Evolutionary conservation across 768 basidiomycete genomes (phyloP), one percentile per base, ranked within the genome.

Genomic region (Sporobolomyces roseus): DNA sequence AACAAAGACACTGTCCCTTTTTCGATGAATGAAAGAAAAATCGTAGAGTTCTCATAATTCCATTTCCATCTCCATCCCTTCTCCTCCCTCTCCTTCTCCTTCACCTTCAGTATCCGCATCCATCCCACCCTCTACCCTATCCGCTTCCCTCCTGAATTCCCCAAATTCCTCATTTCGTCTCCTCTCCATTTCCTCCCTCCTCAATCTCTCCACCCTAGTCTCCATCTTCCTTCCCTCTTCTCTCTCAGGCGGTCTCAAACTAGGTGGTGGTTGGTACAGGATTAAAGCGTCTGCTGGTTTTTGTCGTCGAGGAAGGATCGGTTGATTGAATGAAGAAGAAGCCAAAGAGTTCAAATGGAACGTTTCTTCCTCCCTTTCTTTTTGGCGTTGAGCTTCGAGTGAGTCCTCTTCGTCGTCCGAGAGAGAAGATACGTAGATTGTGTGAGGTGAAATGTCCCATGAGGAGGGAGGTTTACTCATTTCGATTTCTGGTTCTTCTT

Each of bases 361-460:
- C 4, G 2, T 23, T 36, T 45, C 33, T 51, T 3, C 16, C 59
- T 33, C 54, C 16, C 41, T 36, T 19, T n/a, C n/a, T 19, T 30
- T 8, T 16, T 32, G 7, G 7, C 36, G 35, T 32, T 38, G 19
- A 17, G 27, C 25, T 30, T 53, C 52, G 14, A 4, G 5, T 14
- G 30, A 29, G 36, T 43, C 25, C 23, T 48, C 33, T 16, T 46
- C 32, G 50, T 58, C 46, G 50, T 49, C 65, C 2, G 54, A 54
- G 25, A 72, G 67, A 1, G 71, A 72, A 14, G 66, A 53, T 45
- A 72, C 67, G 56, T 72, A 72, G 51, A 72, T 36, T 25, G 60
- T 38, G 55, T 72, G 60, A 12, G 50, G 63, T 30, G 48, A 46
- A 32, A 72, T 13, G 50, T 68, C 67, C 63, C 63, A 66, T 14